These are phyloP conservation scores for Mrakia hoshinonis DNA, from an alignment of 768 basidiomycete species.

Conservation along the genomic window DNA sequence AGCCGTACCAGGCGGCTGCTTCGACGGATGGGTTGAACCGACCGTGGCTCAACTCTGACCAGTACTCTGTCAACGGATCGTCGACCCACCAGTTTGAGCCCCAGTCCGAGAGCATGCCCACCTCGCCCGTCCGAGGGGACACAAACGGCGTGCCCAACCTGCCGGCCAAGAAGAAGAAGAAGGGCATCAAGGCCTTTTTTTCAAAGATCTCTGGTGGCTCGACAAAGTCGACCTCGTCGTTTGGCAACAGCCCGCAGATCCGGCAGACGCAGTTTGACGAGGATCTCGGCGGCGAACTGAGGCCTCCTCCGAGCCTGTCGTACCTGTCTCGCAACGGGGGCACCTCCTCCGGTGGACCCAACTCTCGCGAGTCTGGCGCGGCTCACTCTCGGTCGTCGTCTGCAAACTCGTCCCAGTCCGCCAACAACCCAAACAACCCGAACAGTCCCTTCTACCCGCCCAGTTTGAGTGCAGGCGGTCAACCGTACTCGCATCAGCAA, in stretches of 20 bases:
- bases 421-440: too few relatives aligned
- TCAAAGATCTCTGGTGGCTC: constrained; percentile 36
- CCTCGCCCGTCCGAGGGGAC: constrained; percentile 26
- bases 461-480: constrained; percentile 10
- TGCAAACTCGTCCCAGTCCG: constrained; percentile 2
- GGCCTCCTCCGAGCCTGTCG: constrained; percentile 20
- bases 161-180: constrained; percentile 36
- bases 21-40: constrained; percentile 35
- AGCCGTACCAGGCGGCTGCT: constrained; percentile 31
- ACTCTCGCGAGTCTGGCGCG: not conserved
- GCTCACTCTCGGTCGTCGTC: constrained; percentile 12
- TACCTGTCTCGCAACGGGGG: constrained; percentile 9
- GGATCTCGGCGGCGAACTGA: constrained; percentile 2
- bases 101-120: constrained; percentile 34
- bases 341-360: constrained; percentile 1
- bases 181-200: constrained; percentile 40
- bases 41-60: constrained; percentile 34
- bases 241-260: constrained; percentile 26
- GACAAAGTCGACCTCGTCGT: constrained; percentile 17
- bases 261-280: constrained; percentile 10
- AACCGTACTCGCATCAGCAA: constrained; percentile 14
- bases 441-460: constrained; percentile 12
- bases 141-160: constrained; percentile 3
- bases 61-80: not conserved
- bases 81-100: constrained; percentile 11